phyloP scores from a whole-genome alignment of 1,139 yeast species.

The Eremothecium coryli region DNA sequence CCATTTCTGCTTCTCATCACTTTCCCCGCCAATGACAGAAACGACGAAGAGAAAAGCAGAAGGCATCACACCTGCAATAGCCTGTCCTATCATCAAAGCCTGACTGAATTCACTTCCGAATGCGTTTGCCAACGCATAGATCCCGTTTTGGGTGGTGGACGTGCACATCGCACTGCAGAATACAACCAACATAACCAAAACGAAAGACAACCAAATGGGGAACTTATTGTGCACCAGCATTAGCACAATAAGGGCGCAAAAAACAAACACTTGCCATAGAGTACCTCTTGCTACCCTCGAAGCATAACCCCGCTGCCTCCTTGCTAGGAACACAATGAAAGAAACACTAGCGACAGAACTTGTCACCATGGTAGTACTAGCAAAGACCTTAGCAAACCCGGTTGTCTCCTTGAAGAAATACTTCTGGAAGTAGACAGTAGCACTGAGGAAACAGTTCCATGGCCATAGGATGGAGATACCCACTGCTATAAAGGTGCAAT shows the following conservation, averaged over 20 bases:
- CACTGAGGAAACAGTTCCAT: slow-evolving; percentile 87
- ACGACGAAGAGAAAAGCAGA: slow-evolving; percentile 61
- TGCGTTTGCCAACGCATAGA: slow-evolving; percentile 77
- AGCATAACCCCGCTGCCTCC: slow-evolving; percentile 58
- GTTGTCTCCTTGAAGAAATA: slow-evolving; percentile 51
- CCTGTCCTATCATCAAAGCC: slow-evolving; percentile 91
- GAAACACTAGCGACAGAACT: slow-evolving; percentile 64
- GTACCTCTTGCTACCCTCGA: slow-evolving; percentile 48
- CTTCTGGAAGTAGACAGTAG: slow-evolving; percentile 65
- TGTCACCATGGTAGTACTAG: slow-evolving; percentile 84
- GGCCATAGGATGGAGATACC: slow-evolving; percentile 89
- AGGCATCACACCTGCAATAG: slow-evolving; percentile 86
- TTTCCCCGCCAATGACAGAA: too few species aligned
- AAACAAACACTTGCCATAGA: not conserved
- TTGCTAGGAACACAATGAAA: slow-evolving; percentile 57
- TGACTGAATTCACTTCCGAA: slow-evolving; percentile 69
- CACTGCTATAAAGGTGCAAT: slow-evolving; percentile 20
- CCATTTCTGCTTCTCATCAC: too few species aligned
- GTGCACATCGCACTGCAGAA: slow-evolving; percentile 55
- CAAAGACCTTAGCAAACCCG: slow-evolving; percentile 48
- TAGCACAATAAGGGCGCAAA: not conserved
- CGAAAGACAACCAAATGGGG: slow-evolving; percentile 34
- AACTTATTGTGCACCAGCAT: not conserved
- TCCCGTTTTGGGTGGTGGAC: slow-evolving; percentile 77
- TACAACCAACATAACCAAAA: slow-evolving; percentile 51